A percentile compares a stretch with the other conserved stretches of the same genome.
phyloP scores from a whole-genome alignment of 1,139 yeast genomes.

The Sugiyamaella xylanicola region DNA sequence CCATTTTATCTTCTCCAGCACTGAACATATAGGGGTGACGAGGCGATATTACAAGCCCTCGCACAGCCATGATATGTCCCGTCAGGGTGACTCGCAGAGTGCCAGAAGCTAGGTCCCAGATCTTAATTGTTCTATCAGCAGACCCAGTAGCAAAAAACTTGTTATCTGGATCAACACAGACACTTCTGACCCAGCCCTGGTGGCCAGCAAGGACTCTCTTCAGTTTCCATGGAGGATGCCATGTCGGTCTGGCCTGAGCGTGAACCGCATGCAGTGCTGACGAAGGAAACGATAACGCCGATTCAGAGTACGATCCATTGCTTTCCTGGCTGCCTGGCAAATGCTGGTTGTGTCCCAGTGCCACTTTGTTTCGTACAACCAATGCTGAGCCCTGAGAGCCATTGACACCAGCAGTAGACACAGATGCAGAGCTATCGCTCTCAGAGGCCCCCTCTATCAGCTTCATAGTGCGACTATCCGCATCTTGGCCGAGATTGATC shows the following conservation, averaged over 20 bases:
- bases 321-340: too few relatives aligned
- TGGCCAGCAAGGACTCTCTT: slow-evolving; percentile 83
- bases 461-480: slow-evolving; percentile 3
- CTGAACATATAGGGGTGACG: slow-evolving; percentile 87
- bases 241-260: slow-evolving; percentile 42
- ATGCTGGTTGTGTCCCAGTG: too few relatives aligned
- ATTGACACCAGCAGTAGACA: background rate
- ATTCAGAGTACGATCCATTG: too few relatives aligned
- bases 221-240: slow-evolving; percentile 71
- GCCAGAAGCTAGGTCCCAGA: slow-evolving; percentile 87
- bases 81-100: slow-evolving; percentile 72
- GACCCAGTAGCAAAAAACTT: slow-evolving; percentile 93
- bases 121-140: slow-evolving; percentile 80
- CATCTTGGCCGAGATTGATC: slow-evolving; percentile 25
- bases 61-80: slow-evolving; percentile 89
- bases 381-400: background rate
- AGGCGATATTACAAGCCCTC: slow-evolving; percentile 71
- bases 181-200: slow-evolving; percentile 85
- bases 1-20: slow-evolving; percentile 91
- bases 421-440: background rate
- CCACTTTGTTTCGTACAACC: background rate
- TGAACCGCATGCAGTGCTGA: slow-evolving; percentile 4
- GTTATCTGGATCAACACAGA: slow-evolving; percentile 82
- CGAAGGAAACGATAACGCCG: slow-evolving; percentile 1
- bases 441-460: slow-evolving; percentile 16